Conservation (phyloP, 2,329 filamentous ascomycete genomes). For the Cryoendolithus antarcticus region DNA sequence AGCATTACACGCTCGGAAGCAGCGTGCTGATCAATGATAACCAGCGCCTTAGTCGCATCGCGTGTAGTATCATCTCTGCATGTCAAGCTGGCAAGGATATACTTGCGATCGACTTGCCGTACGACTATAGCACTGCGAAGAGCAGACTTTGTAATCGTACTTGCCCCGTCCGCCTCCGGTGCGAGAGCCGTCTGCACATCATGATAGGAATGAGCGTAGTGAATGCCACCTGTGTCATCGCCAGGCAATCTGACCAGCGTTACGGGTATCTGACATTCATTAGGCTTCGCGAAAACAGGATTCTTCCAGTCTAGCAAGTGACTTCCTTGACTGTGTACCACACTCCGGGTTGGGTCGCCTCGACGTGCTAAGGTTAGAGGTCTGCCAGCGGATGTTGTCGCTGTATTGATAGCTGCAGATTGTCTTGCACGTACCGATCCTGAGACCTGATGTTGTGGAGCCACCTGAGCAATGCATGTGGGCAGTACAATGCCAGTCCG, state of each 20-base stretch:
- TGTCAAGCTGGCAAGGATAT: constrained; percentile 57
- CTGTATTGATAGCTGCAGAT: constrained; percentile 13
- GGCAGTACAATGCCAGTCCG: constrained; percentile 39
- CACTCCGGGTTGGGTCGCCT: background rate
- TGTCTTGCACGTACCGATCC: constrained; percentile 2
- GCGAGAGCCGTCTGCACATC: no score
- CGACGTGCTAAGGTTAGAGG: constrained; percentile 22
- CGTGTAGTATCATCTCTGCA: constrained; percentile 3
- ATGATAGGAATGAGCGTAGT: no score
- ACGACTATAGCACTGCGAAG: constrained; percentile 54
- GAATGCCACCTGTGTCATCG: no score
- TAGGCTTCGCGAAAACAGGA: constrained; percentile 50
- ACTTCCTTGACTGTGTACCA: no score
- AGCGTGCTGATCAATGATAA: constrained; percentile 86
- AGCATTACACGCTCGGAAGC: constrained; percentile 80
- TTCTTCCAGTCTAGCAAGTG: constrained; percentile 56
- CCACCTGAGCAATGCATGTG: background rate
- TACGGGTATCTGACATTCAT: constrained; percentile 14
- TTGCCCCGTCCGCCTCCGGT: no score
- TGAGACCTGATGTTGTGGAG: no score
- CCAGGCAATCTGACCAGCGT: constrained; percentile 4
- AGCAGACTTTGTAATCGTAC: constrained; percentile 45
- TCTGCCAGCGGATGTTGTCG: constrained; percentile 16
- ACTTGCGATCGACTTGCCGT: constrained; percentile 79
- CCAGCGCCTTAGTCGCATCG: constrained; percentile 34